Percentiles rank a stretch among this genome's conserved stretches.
Evolutionary conservation across 768 basidiomycete species (phyloP).

Genomic region (Macrolepiota fuliginosa): DNA sequence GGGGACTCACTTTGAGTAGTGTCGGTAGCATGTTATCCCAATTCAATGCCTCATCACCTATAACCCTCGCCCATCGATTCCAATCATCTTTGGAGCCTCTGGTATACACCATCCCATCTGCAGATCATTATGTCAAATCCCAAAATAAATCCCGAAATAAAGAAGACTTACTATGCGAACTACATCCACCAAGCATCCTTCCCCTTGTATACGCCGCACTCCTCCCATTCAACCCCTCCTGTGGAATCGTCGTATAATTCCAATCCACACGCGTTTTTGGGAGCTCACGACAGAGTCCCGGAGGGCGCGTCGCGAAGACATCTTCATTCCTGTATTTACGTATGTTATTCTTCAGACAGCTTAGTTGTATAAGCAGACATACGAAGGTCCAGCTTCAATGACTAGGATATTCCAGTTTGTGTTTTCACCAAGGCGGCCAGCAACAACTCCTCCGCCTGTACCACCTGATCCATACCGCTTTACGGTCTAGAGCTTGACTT

Average conservation of each 20-base stretch:
- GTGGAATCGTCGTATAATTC: conserved; percentile 16
- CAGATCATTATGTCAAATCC: not conserved
- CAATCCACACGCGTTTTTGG: conserved; percentile 15
- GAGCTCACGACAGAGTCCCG: not conserved
- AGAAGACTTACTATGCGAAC: conserved; percentile 13
- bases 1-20: conserved; percentile 19
- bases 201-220: conserved; percentile 5
- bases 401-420: conserved; percentile 11
- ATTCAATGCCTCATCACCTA: conserved; percentile 28
- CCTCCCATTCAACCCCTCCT: conserved; percentile 10
- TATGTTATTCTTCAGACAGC: not conserved
- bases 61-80: conserved; percentile 28
- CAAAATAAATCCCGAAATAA: not conserved
- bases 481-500: not conserved
- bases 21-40: conserved; percentile 30
- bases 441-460: conserved; percentile 9
- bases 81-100: conserved; percentile 32
- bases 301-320: conserved; percentile 5
- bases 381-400: conserved; percentile 16
- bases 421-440: conserved; percentile 12
- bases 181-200: conserved; percentile 14
- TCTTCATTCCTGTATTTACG: not conserved
- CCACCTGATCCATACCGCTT: conserved; percentile 7
- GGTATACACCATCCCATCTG: conserved; percentile 29
- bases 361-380: not conserved